Percentiles rank a stretch among this genome's conserved stretches.
Evolutionary conservation across 257 asterid genomes (phyloP).

Genomic region (Solanum chilense): DNA sequence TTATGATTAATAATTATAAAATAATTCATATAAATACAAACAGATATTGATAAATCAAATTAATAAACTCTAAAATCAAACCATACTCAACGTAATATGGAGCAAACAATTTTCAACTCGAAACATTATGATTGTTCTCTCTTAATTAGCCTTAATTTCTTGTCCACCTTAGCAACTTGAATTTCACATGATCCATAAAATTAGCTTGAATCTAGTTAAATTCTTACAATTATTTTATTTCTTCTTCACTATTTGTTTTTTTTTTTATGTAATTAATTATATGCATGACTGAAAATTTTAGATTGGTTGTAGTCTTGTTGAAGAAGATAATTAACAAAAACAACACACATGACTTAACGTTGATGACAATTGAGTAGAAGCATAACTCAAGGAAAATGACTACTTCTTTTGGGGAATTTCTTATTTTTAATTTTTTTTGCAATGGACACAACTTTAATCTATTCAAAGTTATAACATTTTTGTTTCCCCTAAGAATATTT

Average conservation of each 20-base stretch:
- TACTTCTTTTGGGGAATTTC: neutral
- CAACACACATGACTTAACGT: neutral
- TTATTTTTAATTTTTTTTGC: neutral
- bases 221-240: no score
- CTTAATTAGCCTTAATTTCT: neutral
- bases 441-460: neutral
- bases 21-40: neutral
- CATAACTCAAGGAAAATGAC: neutral
- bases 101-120: neutral
- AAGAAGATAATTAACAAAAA: neutral
- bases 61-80: neutral
- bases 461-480: neutral
- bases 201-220: neutral
- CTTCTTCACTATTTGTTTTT: no score
- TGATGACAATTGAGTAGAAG: neutral
- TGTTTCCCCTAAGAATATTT: neutral
- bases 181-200: neutral
- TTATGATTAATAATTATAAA: neutral
- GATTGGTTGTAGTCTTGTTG: neutral
- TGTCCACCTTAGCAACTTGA: neutral
- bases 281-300: neutral
- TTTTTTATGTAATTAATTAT: no score
- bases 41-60: fast-evolving
- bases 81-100: no score
- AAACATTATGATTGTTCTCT: neutral